These are phyloP conservation scores for Misopates orontium DNA, from an alignment of 257 asterid genomes.

Conservation along the genomic window DNA sequence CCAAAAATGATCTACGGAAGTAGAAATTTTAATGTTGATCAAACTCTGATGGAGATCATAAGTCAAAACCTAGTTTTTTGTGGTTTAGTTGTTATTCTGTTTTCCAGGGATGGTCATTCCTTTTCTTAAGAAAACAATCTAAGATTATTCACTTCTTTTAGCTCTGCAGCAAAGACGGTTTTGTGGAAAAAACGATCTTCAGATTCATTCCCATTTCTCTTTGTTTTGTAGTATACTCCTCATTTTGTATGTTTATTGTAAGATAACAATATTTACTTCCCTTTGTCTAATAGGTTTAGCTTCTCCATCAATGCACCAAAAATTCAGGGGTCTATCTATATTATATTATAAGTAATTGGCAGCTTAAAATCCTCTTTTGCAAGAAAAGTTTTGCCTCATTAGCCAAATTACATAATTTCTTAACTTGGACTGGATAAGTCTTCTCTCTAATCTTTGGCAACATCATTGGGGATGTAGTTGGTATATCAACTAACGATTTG, in stretches of 20 bases:
- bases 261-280: neutral
- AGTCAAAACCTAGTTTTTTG: neutral
- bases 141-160: too few species aligned
- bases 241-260: neutral
- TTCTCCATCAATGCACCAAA: too few species aligned
- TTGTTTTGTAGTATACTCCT: neutral
- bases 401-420: neutral
- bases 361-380: neutral
- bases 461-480: neutral
- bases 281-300: too few species aligned
- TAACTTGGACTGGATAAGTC: neutral
- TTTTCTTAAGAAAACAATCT: too few species aligned
- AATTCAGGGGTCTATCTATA: neutral
- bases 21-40: neutral
- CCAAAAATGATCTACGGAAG: neutral
- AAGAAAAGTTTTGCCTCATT: neutral
- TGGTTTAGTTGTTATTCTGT: neutral
- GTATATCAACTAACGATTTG: constrained; percentile 12
- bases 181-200: too few species aligned
- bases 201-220: neutral
- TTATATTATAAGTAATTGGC: constrained; percentile 3
- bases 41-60: neutral
- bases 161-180: too few species aligned
- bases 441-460: neutral
- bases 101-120: neutral